Base-by-base conservation (phyloP, 306 rosid species). In the Astragalus glycyphyllos region DNA sequence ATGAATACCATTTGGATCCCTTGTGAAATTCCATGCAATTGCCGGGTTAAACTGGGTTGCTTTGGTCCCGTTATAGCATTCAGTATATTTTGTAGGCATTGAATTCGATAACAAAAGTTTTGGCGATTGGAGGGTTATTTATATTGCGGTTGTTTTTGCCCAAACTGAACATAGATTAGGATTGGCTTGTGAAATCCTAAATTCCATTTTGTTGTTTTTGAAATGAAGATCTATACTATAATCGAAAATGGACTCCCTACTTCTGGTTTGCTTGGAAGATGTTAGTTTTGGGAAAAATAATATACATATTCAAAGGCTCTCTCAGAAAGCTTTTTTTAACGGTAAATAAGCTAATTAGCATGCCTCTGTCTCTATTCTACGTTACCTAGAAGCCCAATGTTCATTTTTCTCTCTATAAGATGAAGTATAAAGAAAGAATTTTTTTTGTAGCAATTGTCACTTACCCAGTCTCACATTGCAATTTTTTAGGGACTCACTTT, bases 1-100 rank as follows among this genome's bases (percentile, higher is more conserved):
- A 70, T 65, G 57, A 58, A 61, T 71, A 26, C 60, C 42, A 56
- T 41, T 68, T 51, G 49, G 16, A 31, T 74, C 12, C 34, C 9
- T 29, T 17, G 55, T 71, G 38, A 38, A 65, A 49, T 73, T 29
- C 56, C 54, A 4, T 38, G 60, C 40, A 14, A 2, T 65, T 70
- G 32, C 69, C 67, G 64, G 61, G 55, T 8, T 60, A 34, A 48
- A 20, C 56, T 32, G 17, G 45, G 65, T 6, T 64, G 34, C 40
- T 60, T 55, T 69, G 71, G 35, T 46, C 76, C 9, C 8, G 10
- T 20, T 42, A 4, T 20, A 3, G 53, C 53, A 20, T 42, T 11
- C 17, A 7, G 12, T 20, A 42, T 44, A 17, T 10, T 63, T 20
- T n/a, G 44, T 12, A 20, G 51, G 12, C 20, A 6, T 11, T 26